phyloP scores from a whole-genome alignment of 2,329 filamentous ascomycete species.

The Nemania sp. region DNA sequence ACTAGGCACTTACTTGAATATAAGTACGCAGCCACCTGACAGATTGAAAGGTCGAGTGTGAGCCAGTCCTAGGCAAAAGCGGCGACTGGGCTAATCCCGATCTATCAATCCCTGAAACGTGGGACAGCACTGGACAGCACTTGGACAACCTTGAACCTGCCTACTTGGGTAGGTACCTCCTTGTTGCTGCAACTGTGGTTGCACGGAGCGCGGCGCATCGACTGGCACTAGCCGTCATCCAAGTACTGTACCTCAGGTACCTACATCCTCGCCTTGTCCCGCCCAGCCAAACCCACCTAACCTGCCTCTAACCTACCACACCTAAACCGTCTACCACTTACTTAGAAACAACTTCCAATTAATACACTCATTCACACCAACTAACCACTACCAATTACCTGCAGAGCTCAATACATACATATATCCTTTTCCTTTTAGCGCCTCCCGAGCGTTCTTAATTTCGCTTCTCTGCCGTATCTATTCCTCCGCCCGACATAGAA shows the following conservation, averaged over 20 bases:
- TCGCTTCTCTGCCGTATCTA: neutral
- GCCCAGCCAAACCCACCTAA: neutral
- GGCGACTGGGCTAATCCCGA: too few relatives aligned
- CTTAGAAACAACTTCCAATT: conserved; percentile 7
- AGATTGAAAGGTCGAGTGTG: too few relatives aligned
- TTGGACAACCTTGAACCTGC: neutral
- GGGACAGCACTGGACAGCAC: neutral
- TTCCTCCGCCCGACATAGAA: conserved; percentile 23
- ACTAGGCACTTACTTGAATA: too few relatives aligned
- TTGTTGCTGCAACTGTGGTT: too few relatives aligned
- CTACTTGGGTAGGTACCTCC: too few relatives aligned
- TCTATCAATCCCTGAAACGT: too few relatives aligned
- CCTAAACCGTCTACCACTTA: too few relatives aligned
- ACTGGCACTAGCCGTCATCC: neutral
- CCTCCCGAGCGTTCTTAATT: neutral
- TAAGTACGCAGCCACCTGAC: too few relatives aligned
- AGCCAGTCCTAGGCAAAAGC: too few relatives aligned
- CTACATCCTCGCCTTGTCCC: neutral
- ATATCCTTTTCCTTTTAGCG: neutral
- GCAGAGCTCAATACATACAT: neutral
- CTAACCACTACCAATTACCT: neutral
- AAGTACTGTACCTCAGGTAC: neutral
- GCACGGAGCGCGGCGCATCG: too few relatives aligned
- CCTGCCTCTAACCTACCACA: neutral
- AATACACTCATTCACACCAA: conserved; percentile 2